A percentile compares a stretch with the other conserved stretches of the same genome.
These are phyloP conservation scores for Bipolaris zeicola DNA, from an alignment of 2,329 filamentous ascomycete species.

Conservation along the genomic window DNA sequence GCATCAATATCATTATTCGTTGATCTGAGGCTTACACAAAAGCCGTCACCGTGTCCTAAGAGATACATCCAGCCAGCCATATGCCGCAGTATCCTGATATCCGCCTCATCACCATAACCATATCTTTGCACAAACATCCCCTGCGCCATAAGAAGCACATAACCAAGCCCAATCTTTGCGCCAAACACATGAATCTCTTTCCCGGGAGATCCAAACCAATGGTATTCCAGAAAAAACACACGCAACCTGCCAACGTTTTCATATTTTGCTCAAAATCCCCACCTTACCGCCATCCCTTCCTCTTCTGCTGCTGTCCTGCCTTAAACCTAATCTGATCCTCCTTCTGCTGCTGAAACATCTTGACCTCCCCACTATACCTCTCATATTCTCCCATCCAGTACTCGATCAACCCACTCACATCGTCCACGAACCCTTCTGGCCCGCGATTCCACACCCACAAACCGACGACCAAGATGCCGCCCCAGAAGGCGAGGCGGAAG, in stretches of 20 bases:
- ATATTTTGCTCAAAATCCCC: background rate
- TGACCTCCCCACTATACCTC: constrained; percentile 41
- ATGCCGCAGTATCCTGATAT: background rate
- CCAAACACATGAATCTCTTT: background rate
- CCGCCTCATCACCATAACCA: background rate
- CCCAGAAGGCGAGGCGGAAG: constrained; percentile 69
- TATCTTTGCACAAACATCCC: background rate
- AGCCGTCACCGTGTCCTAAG: background rate
- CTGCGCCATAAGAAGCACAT: constrained; percentile 1
- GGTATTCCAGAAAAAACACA: background rate
- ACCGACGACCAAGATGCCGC: constrained; percentile 59
- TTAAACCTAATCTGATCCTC: constrained; percentile 34
- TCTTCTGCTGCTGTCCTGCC: constrained; percentile 24
- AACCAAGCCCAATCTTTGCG: background rate
- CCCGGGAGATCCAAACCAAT: background rate
- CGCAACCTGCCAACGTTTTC: background rate
- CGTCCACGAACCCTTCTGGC: constrained; percentile 66
- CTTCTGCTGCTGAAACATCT: constrained; percentile 30
- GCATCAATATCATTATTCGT: constrained; percentile 8
- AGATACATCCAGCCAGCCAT: background rate
- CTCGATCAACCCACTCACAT: constrained; percentile 53
- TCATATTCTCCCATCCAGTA: constrained; percentile 49
- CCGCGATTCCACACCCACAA: constrained; percentile 67
- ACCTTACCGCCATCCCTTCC: constrained; percentile 19
- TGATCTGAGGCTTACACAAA: constrained; percentile 2